Percentiles rank a stretch among this genome's conserved stretches.
phyloP scores from a whole-genome alignment of 257 asterid species.

The Fraxinus excelsior region DNA sequence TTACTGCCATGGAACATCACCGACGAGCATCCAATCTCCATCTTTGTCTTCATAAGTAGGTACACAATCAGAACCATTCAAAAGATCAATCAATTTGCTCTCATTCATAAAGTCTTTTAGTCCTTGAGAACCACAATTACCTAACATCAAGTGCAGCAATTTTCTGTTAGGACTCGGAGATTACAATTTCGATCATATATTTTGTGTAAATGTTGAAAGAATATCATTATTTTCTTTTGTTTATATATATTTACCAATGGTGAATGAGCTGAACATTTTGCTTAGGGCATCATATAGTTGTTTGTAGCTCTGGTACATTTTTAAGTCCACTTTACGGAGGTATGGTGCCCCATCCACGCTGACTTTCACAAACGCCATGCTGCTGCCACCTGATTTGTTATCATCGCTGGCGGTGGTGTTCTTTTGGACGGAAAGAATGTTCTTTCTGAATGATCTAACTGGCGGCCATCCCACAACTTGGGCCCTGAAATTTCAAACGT shows the following conservation, averaged over 20 bases:
- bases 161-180: background rate
- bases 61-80: conserved; percentile 60
- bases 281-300: conserved; percentile 52
- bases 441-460: conserved; percentile 63
- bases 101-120: conserved; percentile 52
- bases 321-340: conserved; percentile 59
- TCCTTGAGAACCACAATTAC: conserved; percentile 48
- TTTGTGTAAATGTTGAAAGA: too few relatives aligned
- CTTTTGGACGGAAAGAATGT: conserved; percentile 37
- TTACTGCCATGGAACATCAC: conserved; percentile 56
- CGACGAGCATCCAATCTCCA: conserved; percentile 50
- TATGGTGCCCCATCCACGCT: conserved; percentile 60
- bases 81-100: conserved; percentile 56
- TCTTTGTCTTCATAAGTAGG: conserved; percentile 47
- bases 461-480: conserved; percentile 78
- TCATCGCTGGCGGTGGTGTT: conserved; percentile 23
- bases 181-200: too few relatives aligned
- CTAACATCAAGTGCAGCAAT: conserved; percentile 23
- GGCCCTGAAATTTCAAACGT: conserved; percentile 37
- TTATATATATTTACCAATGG: too few relatives aligned
- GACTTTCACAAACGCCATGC: conserved; percentile 50
- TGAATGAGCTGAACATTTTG: conserved; percentile 58
- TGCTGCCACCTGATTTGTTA: conserved; percentile 27
- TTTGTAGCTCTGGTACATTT: conserved; percentile 51
- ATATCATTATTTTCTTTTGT: too few relatives aligned